These are phyloP conservation scores for Corylus heterophylla DNA, from an alignment of 306 rosid species.

Conservation along the genomic window DNA sequence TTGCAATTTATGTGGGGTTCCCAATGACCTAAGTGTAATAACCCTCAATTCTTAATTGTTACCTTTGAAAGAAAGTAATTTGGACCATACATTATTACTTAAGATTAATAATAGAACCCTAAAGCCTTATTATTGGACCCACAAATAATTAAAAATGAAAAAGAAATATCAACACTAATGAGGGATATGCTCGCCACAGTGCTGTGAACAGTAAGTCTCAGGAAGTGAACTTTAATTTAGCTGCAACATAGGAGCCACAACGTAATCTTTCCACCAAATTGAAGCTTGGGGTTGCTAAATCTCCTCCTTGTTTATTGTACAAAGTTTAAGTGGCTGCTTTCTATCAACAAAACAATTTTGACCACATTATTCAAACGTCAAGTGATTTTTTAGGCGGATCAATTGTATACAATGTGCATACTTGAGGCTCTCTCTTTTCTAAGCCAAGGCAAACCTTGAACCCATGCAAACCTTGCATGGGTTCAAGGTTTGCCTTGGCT, in stretches of 20 bases:
- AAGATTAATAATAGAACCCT: too few relatives aligned
- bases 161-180: neutral
- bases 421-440: neutral
- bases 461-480: too few relatives aligned
- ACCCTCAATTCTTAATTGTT: too few relatives aligned
- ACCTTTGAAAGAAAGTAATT: neutral
- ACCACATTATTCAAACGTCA: neutral
- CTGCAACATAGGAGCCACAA: neutral
- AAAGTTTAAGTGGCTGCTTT: neutral
- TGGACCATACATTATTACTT: neutral
- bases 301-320: neutral
- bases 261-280: neutral
- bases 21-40: too few relatives aligned
- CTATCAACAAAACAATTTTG: neutral
- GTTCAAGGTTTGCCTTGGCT: too few relatives aligned
- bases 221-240: neutral
- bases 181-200: neutral
- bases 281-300: neutral
- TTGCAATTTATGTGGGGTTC: too few relatives aligned
- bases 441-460: too few relatives aligned
- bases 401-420: neutral
- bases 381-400: neutral
- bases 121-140: neutral
- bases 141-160: neutral
- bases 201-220: neutral